Base-by-base conservation (phyloP, 164 flowering plant genomes). In the Platanus orientalis region DNA sequence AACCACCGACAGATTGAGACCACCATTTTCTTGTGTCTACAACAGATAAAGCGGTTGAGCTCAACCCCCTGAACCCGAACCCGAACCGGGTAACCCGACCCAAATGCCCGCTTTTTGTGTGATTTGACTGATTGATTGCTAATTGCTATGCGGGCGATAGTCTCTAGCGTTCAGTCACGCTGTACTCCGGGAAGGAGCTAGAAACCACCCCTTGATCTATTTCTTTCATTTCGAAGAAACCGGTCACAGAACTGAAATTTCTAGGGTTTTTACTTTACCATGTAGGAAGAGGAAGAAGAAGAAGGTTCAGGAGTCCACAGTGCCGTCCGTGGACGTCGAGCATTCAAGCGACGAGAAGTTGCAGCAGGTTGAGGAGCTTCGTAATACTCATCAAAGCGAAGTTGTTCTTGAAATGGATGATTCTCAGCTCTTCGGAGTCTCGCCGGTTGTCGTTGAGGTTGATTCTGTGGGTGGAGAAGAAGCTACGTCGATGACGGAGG, bases 351-450 rank as follows among this genome's bases (percentile, higher is more conserved):
- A 21, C 0, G 55, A 47, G 12, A 50, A 60, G 34, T 14, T 36
- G 53, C 12, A 29, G 20, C 55, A 28, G 20, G 70, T 28, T 26
- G 66, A 2, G 32, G 72, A 61, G 36, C 21, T 62, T 12, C 23
- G 32, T 58, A 49, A 53, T 54, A 36, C 52, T 29, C 68, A 57
- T 59, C 68, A 71, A 63, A 69, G 65, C 70, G 54, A 57, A 20
- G 51, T 25, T 50, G 56, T 70, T 12, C 65, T 27, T 6, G 78
- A 70, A 5, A 61, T 65, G 68, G 77, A 71, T 27, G 83, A 68
- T 65, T 69, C 73, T 19, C 58, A 62, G 78, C 76, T 81, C 29
- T 71, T 75, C 13, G 75, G 71, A 40, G 72, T 53, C 57, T 69
- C 76, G 30, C 57, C 39, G 19, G 48, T 32, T 20, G 75, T 21